These are phyloP conservation scores for Lactarius deliciosus DNA, from an alignment of 768 basidiomycete genomes.

Conservation along the genomic window DNA sequence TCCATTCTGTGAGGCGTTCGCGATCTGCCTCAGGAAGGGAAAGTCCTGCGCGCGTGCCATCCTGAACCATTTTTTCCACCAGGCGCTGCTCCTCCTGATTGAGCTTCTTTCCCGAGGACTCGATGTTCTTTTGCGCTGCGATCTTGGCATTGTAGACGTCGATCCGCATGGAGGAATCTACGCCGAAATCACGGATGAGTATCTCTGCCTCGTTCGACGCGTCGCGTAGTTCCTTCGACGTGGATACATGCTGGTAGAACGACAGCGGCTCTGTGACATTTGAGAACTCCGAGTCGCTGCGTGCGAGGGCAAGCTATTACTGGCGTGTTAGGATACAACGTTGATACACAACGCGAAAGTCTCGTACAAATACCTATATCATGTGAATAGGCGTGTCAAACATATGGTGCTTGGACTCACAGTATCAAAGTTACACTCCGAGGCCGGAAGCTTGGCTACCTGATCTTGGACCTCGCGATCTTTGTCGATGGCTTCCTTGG, in stretches of 20 bases:
- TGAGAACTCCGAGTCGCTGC: conserved; percentile 57
- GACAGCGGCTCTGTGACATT: conserved; percentile 55
- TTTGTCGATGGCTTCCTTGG: conserved; percentile 57
- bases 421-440: conserved; percentile 63
- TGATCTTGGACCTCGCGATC: conserved; percentile 56
- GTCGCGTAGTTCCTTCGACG: conserved; percentile 73
- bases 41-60: conserved; percentile 78
- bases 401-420: conserved; percentile 41
- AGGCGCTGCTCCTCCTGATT: conserved; percentile 68
- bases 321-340: conserved; percentile 29
- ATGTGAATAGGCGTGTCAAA: conserved; percentile 33
- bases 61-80: conserved; percentile 79
- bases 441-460: conserved; percentile 55
- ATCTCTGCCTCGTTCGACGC: conserved; percentile 74
- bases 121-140: conserved; percentile 67
- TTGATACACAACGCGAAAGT: conserved; percentile 20
- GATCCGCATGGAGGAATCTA: conserved; percentile 77
- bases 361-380: conserved; percentile 65
- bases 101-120: conserved; percentile 55
- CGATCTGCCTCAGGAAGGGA: conserved; percentile 65
- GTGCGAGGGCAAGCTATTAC: conserved; percentile 55
- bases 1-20: conserved; percentile 53
- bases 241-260: conserved; percentile 84
- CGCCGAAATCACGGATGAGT: conserved; percentile 65
- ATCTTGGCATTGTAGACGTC: conserved; percentile 77